Conservation (phyloP, 1,284 basidiomycete species). For the Lignosus rhinocerotis region DNA sequence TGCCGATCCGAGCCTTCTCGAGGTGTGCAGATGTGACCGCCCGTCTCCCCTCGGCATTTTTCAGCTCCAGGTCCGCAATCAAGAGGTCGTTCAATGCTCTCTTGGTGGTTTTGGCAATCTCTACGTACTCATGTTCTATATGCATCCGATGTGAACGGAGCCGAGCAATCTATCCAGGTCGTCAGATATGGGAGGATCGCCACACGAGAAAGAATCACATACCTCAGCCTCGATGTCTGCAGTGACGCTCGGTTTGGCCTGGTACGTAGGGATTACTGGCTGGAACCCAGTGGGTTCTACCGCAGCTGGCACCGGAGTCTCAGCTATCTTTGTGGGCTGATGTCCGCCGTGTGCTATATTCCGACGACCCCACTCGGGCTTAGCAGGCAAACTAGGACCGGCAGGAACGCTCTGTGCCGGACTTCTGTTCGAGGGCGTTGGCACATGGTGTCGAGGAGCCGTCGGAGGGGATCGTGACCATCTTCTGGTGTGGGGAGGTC, state of each 20-base stretch:
- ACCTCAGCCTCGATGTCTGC: conserved; percentile 22
- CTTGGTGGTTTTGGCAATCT: conserved; percentile 43
- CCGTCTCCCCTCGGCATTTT: conserved; percentile 55
- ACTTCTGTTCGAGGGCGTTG: conserved; percentile 21
- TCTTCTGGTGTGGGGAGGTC: conserved; percentile 6
- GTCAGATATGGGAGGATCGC: not conserved
- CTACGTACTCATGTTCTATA: conserved; percentile 42
- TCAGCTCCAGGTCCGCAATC: conserved; percentile 55
- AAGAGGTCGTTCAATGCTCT: conserved; percentile 63
- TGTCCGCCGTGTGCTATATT: conserved; percentile 3
- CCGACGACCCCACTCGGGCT: conserved; percentile 25
- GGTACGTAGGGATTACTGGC: conserved; percentile 14
- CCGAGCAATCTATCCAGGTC: conserved; percentile 29
- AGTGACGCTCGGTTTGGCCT: conserved; percentile 7
- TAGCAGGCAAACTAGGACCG: conserved; percentile 16
- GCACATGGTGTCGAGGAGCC: conserved; percentile 19
- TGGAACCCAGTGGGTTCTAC: conserved; percentile 4
- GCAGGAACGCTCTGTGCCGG: conserved; percentile 23
- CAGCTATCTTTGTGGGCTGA: conserved; percentile 11
- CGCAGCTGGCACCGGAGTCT: conserved; percentile 3
- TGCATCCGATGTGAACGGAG: conserved; percentile 41
- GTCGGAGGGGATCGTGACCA: conserved; percentile 25
- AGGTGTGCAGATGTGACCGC: conserved; percentile 55
- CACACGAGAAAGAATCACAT: not conserved
- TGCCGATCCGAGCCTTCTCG: conserved; percentile 59